Evolutionary conservation across 2,329 filamentous ascomycete species (phyloP).

Genomic region (Helotiales sp.): DNA sequence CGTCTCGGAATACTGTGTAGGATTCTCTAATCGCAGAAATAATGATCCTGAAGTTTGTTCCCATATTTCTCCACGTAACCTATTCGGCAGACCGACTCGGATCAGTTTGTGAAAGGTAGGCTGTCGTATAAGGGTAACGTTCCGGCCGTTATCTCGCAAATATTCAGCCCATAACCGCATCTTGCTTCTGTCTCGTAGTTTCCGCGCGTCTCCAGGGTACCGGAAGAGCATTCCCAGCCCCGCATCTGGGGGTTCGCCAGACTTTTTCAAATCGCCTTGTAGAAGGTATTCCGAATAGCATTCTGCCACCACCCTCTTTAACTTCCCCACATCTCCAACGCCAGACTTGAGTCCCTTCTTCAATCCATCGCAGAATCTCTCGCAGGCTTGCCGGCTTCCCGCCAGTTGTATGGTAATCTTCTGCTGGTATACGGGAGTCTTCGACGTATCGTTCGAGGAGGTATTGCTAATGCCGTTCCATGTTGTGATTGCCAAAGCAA

Average conservation of each 20-base stretch:
- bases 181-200: slow-evolving; percentile 91
- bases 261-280: slow-evolving; percentile 61
- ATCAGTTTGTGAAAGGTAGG: slow-evolving; percentile 98
- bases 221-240: slow-evolving; percentile 90
- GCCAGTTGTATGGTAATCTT: slow-evolving; percentile 90
- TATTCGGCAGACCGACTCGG: slow-evolving; percentile 89
- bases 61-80: slow-evolving; percentile 92
- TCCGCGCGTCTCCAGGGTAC: slow-evolving; percentile 93
- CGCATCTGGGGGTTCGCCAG: slow-evolving; percentile 77
- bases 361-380: slow-evolving; percentile 92
- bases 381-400: slow-evolving; percentile 84
- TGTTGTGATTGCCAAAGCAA: slow-evolving; percentile 90
- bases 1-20: slow-evolving; percentile 80
- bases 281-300: slow-evolving; percentile 90
- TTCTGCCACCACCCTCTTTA: slow-evolving; percentile 76
- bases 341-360: slow-evolving; percentile 86
- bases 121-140: slow-evolving; percentile 87
- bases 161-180: slow-evolving; percentile 98
- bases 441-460: slow-evolving; percentile 48
- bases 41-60: slow-evolving; percentile 91
- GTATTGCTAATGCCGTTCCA: slow-evolving; percentile 75
- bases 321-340: slow-evolving; percentile 82
- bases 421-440: slow-evolving; percentile 58
- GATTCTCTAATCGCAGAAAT: slow-evolving; percentile 83
- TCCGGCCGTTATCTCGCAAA: slow-evolving; percentile 90